A percentile compares a stretch with the other conserved stretches of the same genome.
phyloP scores from a whole-genome alignment of 78 protist genomes.

The Bodo saltans region DNA sequence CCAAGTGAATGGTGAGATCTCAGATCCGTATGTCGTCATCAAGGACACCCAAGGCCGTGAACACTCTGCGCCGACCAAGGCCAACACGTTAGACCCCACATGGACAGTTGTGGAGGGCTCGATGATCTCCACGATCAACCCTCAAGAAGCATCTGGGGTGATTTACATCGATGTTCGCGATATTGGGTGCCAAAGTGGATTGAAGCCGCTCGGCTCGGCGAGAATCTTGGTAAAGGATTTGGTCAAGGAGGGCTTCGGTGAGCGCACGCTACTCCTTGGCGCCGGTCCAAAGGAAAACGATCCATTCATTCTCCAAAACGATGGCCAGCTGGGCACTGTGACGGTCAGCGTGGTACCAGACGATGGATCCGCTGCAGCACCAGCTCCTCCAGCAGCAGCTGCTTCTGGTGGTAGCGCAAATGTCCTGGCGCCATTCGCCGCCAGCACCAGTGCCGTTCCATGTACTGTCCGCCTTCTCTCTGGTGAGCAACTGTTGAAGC shows the following conservation, averaged over 20 bases:
- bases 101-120: neutral
- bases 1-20: neutral
- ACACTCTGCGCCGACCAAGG: neutral
- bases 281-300: neutral
- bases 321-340: neutral
- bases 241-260: neutral
- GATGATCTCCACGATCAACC: neutral
- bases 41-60: neutral
- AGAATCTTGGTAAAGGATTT: neutral
- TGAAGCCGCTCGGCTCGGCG: too few relatives aligned
- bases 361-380: too few relatives aligned
- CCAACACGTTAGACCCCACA: neutral
- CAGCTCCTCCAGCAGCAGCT: too few relatives aligned
- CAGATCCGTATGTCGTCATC: neutral
- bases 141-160: too few relatives aligned
- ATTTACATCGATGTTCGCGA: neutral
- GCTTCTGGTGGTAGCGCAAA: too few relatives aligned
- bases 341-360: too few relatives aligned
- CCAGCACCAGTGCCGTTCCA: too few relatives aligned
- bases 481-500: too few relatives aligned
- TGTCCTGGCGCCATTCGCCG: too few relatives aligned
- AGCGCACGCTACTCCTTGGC: neutral
- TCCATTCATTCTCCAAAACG: neutral
- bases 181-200: too few relatives aligned
- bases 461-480: too few relatives aligned